Percentiles rank a stretch among this genome's conserved stretches.
These are phyloP conservation scores for Leptographium wingfieldii DNA, from an alignment of 2,329 filamentous ascomycete species.

Conservation along the genomic window DNA sequence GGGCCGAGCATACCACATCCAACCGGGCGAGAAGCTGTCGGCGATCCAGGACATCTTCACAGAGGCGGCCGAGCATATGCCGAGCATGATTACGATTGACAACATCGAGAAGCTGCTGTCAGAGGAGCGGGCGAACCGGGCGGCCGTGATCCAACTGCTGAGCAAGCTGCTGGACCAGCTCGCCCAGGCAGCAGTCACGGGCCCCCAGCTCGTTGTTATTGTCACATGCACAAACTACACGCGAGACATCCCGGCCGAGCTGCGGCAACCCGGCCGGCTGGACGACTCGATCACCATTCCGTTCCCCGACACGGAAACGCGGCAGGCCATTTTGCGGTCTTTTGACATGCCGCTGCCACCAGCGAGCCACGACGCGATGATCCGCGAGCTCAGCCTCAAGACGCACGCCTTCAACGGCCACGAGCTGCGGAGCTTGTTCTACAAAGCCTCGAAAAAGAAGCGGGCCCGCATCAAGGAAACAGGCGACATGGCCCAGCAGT, in stretches of 20 bases:
- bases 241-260: conserved; percentile 55
- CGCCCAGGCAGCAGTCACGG: neutral
- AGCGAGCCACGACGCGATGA: conserved; percentile 35
- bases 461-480: neutral
- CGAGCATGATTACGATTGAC: conserved; percentile 70
- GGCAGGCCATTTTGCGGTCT: conserved; percentile 61
- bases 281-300: conserved; percentile 58
- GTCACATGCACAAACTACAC: conserved; percentile 61
- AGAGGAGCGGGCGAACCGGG: conserved; percentile 40
- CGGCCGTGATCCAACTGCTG: conserved; percentile 36
- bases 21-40: conserved; percentile 40
- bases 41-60: conserved; percentile 57
- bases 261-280: conserved; percentile 56
- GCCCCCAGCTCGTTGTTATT: conserved; percentile 54
- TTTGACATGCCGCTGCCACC: conserved; percentile 35
- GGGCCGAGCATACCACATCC: conserved; percentile 54
- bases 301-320: conserved; percentile 58
- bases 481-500: neutral
- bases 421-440: conserved; percentile 31
- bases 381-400: conserved; percentile 52
- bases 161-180: conserved; percentile 40
- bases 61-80: conserved; percentile 54
- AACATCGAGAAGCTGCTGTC: conserved; percentile 58
- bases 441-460: neutral
- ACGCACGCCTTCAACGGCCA: conserved; percentile 79